Evolutionary conservation across 78 protist species (phyloP), one percentile per base, ranked within the genome.

Genomic region (Dictyostelium purpureum): DNA sequence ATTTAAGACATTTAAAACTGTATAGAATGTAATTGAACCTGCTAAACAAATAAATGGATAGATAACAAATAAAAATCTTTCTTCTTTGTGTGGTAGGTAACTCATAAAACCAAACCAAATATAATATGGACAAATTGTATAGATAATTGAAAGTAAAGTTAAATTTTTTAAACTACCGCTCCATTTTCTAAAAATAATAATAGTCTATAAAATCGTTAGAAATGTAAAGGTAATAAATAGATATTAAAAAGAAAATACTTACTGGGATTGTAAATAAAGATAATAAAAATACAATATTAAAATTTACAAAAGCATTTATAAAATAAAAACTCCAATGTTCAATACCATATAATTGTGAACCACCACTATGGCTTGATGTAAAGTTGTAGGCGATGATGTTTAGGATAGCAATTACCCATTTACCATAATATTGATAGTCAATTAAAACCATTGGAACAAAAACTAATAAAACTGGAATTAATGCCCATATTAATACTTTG

Each of bases 11-110:
- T 88, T 79, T 14, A 77, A 31, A 3, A 38, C 21, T 26, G 49
- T 38, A n/a, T 66, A 73, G 18, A 90, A 19, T 14, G 94, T 24
- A 10, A 82, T 59, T 51, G 97, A 63, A 3, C 83, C 95, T 4
- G 85, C 21, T 11, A 96, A 37, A 11, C 61, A 49, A 21, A 96
- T 21, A 35, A 93, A 82, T 40, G 98, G 96, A 67, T 96, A 96
- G 18, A 88, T 31, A 1, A 77, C 75, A 61, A 67, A 96, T 12
- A 96, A 31, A 78, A 96, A 96, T 47, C 97, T 71, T 77, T 96
- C 98, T 35, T 96, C 98, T 90, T 96, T 96, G 85, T 96, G 98
- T 52, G 98, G 95, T 14, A 79, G 75, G 21, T 77, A 61, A 1
- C 87, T 31, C 94, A 95, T 85, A 56, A 96, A 75, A 26, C 65